These are phyloP conservation scores for Neurospora terricola DNA, from an alignment of 495 filamentous ascomycete genomes.

Conservation along the genomic window DNA sequence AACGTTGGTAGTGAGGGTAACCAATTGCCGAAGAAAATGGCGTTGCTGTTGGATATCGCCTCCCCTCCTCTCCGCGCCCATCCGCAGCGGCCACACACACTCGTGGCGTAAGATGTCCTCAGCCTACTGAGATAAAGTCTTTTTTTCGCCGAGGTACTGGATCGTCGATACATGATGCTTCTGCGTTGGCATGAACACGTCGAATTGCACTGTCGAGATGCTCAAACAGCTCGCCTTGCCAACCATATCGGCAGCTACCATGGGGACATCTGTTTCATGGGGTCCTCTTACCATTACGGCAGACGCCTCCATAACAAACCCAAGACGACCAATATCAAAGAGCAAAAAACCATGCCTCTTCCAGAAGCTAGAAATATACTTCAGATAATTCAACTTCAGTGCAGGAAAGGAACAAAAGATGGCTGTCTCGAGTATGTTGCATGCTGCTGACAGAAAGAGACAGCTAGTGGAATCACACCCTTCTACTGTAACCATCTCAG, in stretches of 20 bases:
- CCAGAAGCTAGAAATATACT: background rate
- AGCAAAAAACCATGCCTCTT: background rate
- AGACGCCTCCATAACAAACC: background rate
- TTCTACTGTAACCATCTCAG: background rate
- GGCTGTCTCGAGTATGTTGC: background rate
- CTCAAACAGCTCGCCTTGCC: background rate
- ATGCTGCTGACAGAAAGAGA: background rate
- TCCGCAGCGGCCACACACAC: background rate
- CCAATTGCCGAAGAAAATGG: background rate
- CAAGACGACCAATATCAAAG: background rate
- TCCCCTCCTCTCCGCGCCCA: background rate
- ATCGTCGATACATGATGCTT: background rate
- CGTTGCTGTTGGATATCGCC: background rate
- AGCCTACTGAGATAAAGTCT: background rate
- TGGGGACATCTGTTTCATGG: background rate
- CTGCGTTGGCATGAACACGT: background rate
- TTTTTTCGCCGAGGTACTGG: background rate
- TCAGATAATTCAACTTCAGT: background rate
- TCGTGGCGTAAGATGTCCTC: background rate
- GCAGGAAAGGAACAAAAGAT: background rate
- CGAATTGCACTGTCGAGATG: background rate
- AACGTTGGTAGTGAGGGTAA: background rate
- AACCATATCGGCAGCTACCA: background rate
- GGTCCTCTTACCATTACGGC: background rate
- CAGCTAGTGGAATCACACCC: background rate